Evolutionary conservation across 2,329 filamentous ascomycete genomes (phyloP), one percentile per base, ranked within the genome.

Genomic region (Knufia fluminis): DNA sequence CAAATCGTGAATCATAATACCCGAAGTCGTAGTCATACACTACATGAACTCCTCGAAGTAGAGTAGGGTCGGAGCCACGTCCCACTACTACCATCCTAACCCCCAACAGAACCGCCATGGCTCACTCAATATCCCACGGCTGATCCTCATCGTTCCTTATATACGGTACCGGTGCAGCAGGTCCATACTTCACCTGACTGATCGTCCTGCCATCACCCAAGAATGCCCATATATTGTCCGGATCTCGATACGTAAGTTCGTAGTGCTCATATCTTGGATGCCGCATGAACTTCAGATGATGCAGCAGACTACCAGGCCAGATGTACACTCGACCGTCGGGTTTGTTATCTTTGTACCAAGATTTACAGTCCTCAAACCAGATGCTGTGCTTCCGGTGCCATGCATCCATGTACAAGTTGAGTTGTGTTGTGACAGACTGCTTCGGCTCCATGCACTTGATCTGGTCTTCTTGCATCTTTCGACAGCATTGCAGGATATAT

Each of bases 131-230:
- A 41, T 56, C 54, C 54, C 54, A 56, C 14, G 26, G 19, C 35
- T 52, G 51, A 42, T 56, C 49, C 47, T 56, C 54, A 38, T 46
- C 24, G 16, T 51, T 49, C 16, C 54, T 33, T 26, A 56, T 54
- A 42, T 56, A 56, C 20, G 52, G 49, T 10, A 56, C 47, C 1
- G 54, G 52, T 40, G 52, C 3, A 40, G 50, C 44, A 3, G 42
- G 26, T 2, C 47, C 43, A 44, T 48, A 52, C 31, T 51, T 52
- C 4, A 42, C 48, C 43, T 73, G 71, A 0, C 62, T 64, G 52
- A 67, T 64, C 17, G 69, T 72, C 48, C 72, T 72, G 1, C 71
- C 68, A 56, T 69, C 69, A 0, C 69, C 69, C 59, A 71, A 45
- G 39, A 68, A 71, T 1, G 65, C 63, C 57, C 68, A 71, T 19